A percentile compares a stretch with the other conserved stretches of the same genome.
Conservation (phyloP, 257 asterid genomes). For the Schizonepeta tenuifolia region DNA sequence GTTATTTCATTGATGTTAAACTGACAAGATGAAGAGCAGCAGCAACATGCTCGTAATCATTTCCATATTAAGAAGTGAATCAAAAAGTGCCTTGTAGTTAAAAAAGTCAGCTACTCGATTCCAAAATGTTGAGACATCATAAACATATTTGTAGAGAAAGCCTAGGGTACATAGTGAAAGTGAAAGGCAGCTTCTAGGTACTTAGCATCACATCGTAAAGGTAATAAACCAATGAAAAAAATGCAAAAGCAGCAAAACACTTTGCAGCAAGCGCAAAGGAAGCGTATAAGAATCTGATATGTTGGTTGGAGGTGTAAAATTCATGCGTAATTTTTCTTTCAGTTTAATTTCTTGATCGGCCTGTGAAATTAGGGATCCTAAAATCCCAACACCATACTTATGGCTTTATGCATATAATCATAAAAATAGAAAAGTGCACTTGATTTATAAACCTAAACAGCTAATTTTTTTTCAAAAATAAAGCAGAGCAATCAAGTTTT, state of each 20-base stretch:
- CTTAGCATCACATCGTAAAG: background rate
- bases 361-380: no score
- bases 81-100: background rate
- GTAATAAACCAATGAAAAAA: background rate
- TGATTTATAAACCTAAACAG: slow-evolving; percentile 17
- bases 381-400: background rate
- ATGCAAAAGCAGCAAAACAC: background rate
- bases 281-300: background rate
- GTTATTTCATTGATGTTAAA: background rate
- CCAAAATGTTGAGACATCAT: background rate
- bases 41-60: background rate
- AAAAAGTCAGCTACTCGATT: background rate
- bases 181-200: slow-evolving; percentile 2
- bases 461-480: slow-evolving; percentile 9
- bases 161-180: background rate
- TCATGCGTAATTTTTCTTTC: no score
- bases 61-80: background rate
- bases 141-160: background rate
- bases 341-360: no score
- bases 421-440: background rate
- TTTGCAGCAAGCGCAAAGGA: background rate
- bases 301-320: no score
- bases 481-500: background rate
- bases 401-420: background rate
- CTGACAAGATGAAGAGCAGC: background rate